phyloP scores from a whole-genome alignment of 495 filamentous ascomycete species.

The Podospora pseudocomata region DNA sequence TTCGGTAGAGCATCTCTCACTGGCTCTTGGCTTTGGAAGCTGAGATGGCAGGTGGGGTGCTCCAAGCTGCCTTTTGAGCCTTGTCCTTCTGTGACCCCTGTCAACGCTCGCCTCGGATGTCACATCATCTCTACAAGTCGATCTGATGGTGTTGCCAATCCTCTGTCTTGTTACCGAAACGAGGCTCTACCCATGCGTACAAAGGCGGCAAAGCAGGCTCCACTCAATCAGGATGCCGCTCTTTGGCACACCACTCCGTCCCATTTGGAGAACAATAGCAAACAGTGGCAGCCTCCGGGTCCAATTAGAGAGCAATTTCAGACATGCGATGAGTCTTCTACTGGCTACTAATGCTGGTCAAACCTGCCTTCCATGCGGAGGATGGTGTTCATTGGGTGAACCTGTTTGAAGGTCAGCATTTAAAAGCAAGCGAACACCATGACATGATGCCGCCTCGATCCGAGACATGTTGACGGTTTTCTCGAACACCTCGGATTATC shows the following conservation, averaged over 20 bases:
- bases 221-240: background rate
- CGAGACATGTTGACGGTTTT: background rate
- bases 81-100: background rate
- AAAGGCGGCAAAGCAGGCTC: background rate
- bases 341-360: background rate
- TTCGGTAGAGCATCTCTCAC: background rate
- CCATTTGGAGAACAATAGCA: background rate
- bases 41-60: background rate
- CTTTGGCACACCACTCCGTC: background rate
- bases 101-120: background rate
- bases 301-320: background rate
- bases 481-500: background rate
- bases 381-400: background rate
- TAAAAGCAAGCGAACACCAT: background rate
- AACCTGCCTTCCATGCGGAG: background rate
- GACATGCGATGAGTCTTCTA: background rate
- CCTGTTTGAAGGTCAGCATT: background rate
- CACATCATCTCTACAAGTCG: background rate
- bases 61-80: background rate
- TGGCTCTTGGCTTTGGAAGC: background rate
- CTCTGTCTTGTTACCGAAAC: background rate
- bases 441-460: background rate
- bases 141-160: background rate
- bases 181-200: background rate
- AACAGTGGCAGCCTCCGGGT: background rate